A percentile compares a stretch with the other conserved stretches of the same genome.
These are phyloP conservation scores for Phytopythium mirpurense DNA, from an alignment of 352 stramenopile genomes.

Conservation along the genomic window DNA sequence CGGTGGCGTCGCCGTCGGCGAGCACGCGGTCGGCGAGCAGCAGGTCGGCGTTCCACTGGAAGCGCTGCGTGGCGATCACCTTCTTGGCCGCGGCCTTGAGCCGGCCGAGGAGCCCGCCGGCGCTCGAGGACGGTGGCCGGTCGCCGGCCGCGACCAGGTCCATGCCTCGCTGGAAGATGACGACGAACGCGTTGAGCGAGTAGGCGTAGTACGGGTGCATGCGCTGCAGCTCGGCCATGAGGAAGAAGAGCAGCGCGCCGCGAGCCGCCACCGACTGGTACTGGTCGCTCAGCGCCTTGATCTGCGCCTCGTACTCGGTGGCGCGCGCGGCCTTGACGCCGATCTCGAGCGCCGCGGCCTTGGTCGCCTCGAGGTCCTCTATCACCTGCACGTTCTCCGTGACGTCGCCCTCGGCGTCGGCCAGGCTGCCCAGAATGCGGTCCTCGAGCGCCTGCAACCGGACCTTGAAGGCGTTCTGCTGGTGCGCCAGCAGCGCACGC, in stretches of 20 bases:
- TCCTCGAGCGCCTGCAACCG: conserved; percentile 85
- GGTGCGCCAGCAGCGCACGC: conserved; percentile 74
- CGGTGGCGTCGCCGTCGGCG: conserved; percentile 22
- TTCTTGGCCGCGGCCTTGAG: conserved; percentile 84
- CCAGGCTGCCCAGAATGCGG: conserved; percentile 82
- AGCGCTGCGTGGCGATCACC: conserved; percentile 76
- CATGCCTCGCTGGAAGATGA: conserved; percentile 94
- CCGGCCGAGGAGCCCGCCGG: conserved; percentile 38
- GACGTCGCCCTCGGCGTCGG: conserved; percentile 81
- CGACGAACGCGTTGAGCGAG: conserved; percentile 93
- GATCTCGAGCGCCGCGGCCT: conserved; percentile 85
- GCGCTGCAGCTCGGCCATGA: conserved; percentile 91
- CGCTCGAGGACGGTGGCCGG: not conserved
- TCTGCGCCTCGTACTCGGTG: conserved; percentile 65
- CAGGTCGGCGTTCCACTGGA: conserved; percentile 86
- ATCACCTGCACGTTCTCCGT: conserved; percentile 96
- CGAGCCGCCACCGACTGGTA: conserved; percentile 90
- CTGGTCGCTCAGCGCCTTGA: conserved; percentile 85
- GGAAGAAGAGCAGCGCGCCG: conserved; percentile 93
- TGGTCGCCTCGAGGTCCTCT: conserved; percentile 92
- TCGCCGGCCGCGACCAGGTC: conserved; percentile 58
- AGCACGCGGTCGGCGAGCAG: conserved; percentile 68
- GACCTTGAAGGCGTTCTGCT: conserved; percentile 91
- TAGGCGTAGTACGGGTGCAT: conserved; percentile 96
- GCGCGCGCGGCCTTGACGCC: conserved; percentile 77